These are phyloP conservation scores for Bryoglossum gracile DNA, from an alignment of 495 filamentous ascomycete species.

Conservation along the genomic window DNA sequence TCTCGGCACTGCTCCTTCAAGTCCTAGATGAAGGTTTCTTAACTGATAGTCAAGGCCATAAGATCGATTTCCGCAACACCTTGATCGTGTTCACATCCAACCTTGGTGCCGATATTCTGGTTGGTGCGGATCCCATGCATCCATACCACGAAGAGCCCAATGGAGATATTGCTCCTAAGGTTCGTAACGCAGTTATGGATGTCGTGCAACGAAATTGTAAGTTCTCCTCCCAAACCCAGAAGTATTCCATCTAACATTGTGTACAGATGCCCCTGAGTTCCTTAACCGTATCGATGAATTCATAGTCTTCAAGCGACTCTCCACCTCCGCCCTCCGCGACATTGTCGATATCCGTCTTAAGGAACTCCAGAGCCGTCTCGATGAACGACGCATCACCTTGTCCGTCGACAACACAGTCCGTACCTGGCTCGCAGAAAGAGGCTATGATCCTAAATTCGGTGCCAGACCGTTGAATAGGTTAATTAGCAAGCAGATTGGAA, in stretches of 20 bases:
- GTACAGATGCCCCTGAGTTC: conserved; percentile 74
- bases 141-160: conserved; percentile 51
- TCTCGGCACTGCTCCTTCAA: conserved; percentile 87
- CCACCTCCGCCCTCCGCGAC: conserved; percentile 68
- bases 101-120: conserved; percentile 70
- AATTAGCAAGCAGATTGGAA: conserved; percentile 82
- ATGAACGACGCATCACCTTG: conserved; percentile 77
- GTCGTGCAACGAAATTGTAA: conserved; percentile 54
- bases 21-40: conserved; percentile 96
- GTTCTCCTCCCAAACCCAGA: neutral
- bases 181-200: conserved; percentile 78
- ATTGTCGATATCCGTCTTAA: conserved; percentile 88
- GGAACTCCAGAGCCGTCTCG: conserved; percentile 76
- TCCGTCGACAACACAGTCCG: conserved; percentile 63
- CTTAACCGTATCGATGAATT: conserved; percentile 95
- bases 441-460: conserved; percentile 87
- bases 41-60: conserved; percentile 91
- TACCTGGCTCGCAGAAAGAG: conserved; percentile 77
- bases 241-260: conserved; percentile 29
- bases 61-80: conserved; percentile 92
- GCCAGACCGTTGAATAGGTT: conserved; percentile 90
- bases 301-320: conserved; percentile 87
- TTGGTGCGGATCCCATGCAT: conserved; percentile 49
- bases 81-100: conserved; percentile 96
- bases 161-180: conserved; percentile 58